A percentile compares a stretch with the other conserved stretches of the same genome.
These are phyloP conservation scores for Magnusiomyces tetraspermus DNA, from an alignment of 1,139 yeast species.

Conservation along the genomic window DNA sequence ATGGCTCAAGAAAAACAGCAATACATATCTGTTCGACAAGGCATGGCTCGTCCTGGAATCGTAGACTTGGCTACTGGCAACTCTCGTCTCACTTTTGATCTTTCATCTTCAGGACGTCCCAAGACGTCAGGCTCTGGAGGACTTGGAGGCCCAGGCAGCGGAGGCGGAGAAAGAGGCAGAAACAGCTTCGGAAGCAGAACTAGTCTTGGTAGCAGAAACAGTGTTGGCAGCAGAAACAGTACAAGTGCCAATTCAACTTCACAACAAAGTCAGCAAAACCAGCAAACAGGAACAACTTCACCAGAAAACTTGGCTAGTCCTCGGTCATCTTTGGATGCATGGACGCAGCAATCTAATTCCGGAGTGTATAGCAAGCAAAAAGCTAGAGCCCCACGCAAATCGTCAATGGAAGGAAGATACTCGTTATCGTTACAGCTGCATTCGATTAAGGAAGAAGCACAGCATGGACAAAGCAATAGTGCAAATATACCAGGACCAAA, in stretches of 20 bases:
- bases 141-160: not conserved
- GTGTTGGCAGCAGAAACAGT: not conserved
- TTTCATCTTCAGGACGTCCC: not conserved
- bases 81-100: not conserved
- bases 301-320: slow-evolving; percentile 8
- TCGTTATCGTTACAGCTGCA: slow-evolving; percentile 17
- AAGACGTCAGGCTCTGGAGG: not conserved
- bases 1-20: slow-evolving; percentile 26
- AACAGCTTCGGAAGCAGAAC: not conserved
- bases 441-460: slow-evolving; percentile 10
- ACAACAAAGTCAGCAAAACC: no score
- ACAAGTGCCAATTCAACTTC: not conserved
- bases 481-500: not conserved
- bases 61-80: slow-evolving; percentile 18
- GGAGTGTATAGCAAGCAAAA: not conserved
- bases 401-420: slow-evolving; percentile 16
- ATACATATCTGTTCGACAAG: slow-evolving; percentile 25
- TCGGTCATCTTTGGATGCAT: slow-evolving; percentile 9
- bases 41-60: slow-evolving; percentile 29
- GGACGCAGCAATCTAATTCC: not conserved
- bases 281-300: not conserved
- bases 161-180: no score
- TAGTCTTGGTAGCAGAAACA: not conserved
- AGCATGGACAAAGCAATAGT: not conserved
- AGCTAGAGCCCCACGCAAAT: slow-evolving; percentile 5